Evolutionary conservation across 2,329 filamentous ascomycete species (phyloP).

Genomic region (Tolypocladium endophyticum): DNA sequence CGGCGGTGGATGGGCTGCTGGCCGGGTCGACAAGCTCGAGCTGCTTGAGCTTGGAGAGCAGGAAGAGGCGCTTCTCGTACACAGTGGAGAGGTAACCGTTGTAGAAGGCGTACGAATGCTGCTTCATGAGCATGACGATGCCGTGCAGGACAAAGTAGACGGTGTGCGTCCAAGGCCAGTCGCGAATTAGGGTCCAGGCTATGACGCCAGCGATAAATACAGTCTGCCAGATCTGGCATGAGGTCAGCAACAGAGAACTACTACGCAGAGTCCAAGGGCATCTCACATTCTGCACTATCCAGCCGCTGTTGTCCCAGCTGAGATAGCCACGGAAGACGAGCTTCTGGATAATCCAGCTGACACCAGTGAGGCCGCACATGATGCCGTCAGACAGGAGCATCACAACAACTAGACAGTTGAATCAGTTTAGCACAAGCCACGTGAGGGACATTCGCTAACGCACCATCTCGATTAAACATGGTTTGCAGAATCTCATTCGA

Average conservation of each 20-base stretch:
- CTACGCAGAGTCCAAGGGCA: neutral
- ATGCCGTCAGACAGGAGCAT: constrained; percentile 54
- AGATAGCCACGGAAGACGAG: constrained; percentile 48
- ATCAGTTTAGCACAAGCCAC: neutral
- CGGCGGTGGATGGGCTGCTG: constrained; percentile 29
- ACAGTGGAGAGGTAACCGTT: constrained; percentile 61
- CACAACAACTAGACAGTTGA: constrained; percentile 30
- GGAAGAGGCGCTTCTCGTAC: constrained; percentile 36
- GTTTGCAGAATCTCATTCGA: constrained; percentile 60
- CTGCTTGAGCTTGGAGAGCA: constrained; percentile 41
- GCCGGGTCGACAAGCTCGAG: constrained; percentile 43
- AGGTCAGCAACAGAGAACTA: neutral
- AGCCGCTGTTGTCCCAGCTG: constrained; percentile 58
- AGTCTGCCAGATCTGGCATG: constrained; percentile 52
- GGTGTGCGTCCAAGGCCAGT: constrained; percentile 78
- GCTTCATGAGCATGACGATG: constrained; percentile 73
- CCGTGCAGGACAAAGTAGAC: constrained; percentile 68
- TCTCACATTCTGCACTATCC: constrained; percentile 60
- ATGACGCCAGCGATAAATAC: constrained; percentile 52
- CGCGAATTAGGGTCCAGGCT: constrained; percentile 55
- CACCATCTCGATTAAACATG: constrained; percentile 48
- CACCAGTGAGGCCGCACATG: constrained; percentile 55
- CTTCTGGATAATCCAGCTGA: constrained; percentile 56
- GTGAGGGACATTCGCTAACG: constrained; percentile 3
- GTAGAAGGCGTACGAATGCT: constrained; percentile 70